These are phyloP conservation scores for Andrographis paniculata DNA, from an alignment of 305 asterid species.

Conservation along the genomic window DNA sequence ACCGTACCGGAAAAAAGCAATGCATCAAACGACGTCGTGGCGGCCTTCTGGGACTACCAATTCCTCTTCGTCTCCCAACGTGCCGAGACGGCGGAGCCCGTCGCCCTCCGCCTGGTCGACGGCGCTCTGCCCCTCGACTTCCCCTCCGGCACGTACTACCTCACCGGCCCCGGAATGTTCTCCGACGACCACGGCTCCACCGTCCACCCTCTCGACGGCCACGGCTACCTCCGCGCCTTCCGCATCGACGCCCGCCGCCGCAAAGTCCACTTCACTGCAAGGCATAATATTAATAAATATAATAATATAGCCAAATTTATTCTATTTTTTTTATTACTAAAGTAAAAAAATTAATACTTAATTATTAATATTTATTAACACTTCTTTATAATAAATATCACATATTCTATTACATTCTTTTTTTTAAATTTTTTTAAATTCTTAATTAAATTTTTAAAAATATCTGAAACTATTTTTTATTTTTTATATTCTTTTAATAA, in stretches of 20 bases:
- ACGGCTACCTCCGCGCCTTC: slow-evolving; percentile 74
- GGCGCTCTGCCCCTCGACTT: slow-evolving; percentile 71
- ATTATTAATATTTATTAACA: background rate
- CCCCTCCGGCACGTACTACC: slow-evolving; percentile 76
- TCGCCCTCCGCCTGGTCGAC: slow-evolving; percentile 65
- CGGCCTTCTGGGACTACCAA: slow-evolving; percentile 92
- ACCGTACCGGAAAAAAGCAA: slow-evolving; percentile 7
- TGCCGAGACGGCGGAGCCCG: slow-evolving; percentile 53
- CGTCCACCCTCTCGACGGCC: slow-evolving; percentile 94
- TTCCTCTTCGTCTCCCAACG: slow-evolving; percentile 86
- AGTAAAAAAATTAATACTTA: background rate
- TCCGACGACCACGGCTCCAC: slow-evolving; percentile 93
- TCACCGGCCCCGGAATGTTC: slow-evolving; percentile 88
- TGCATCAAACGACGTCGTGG: slow-evolving; percentile 39
- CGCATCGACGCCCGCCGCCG: slow-evolving; percentile 38
- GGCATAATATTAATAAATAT: background rate
- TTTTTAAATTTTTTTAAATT: too few relatives aligned
- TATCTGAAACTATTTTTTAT: too few relatives aligned
- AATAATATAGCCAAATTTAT: too few relatives aligned
- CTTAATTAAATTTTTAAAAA: too few relatives aligned
- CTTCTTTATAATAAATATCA: background rate
- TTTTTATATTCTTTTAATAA: too few relatives aligned
- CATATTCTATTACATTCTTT: background rate
- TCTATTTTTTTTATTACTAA: too few relatives aligned
- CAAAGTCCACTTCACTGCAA: slow-evolving; percentile 65